Evolutionary conservation across 257 asterid species (phyloP).

Genomic region (Solanum sejunctum): DNA sequence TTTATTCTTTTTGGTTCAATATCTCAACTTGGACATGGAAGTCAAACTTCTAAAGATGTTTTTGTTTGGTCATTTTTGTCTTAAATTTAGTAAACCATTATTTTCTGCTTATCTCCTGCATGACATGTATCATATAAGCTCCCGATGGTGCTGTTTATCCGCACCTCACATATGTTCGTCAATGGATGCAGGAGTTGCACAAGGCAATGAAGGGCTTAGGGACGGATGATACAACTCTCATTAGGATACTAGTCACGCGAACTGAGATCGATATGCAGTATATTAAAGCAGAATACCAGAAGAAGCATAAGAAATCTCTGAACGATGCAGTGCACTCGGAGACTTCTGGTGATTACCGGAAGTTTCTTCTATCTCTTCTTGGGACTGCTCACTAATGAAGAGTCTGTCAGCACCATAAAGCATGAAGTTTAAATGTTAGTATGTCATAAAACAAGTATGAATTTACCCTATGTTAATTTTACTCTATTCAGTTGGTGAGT

Average conservation of each 20-base stretch:
- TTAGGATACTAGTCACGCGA: constrained; percentile 62
- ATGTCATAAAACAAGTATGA: not conserved
- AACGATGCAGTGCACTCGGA: constrained; percentile 62
- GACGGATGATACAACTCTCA: constrained; percentile 62
- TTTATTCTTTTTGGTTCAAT: not conserved
- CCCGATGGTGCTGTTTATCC: not conserved
- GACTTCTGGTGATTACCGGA: constrained; percentile 60
- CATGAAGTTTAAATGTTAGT: not conserved
- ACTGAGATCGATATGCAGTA: constrained; percentile 88
- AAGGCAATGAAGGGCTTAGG: constrained; percentile 97
- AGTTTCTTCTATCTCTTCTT: constrained; percentile 70
- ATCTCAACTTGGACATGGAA: not conserved
- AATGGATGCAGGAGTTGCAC: constrained; percentile 34
- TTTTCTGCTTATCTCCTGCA: not conserved
- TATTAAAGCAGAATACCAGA: constrained; percentile 75
- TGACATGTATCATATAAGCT: not conserved
- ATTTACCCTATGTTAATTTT: not conserved
- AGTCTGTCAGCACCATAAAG: not conserved
- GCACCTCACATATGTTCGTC: not conserved
- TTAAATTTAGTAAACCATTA: not conserved
- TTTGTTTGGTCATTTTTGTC: not conserved
- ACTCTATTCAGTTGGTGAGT: not conserved
- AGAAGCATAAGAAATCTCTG: constrained; percentile 57
- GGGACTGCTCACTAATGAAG: constrained; percentile 37
- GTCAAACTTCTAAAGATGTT: not conserved